Base-by-base conservation (phyloP, 2,329 filamentous ascomycete species). In the Stenocarpella maydis region DNA sequence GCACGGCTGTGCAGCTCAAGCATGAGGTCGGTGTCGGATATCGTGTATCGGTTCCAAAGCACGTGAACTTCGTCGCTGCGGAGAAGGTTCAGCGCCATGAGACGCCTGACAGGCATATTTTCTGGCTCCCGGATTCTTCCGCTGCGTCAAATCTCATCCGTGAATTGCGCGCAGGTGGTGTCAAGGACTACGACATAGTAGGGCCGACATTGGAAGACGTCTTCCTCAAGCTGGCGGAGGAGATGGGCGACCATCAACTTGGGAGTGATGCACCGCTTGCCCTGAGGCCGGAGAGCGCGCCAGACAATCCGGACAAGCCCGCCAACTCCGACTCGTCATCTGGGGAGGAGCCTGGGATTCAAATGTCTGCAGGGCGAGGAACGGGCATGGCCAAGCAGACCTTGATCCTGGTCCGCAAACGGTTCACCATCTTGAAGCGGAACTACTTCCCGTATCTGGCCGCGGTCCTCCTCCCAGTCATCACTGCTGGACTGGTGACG, bases 201-300 rank as follows among this genome's bases (percentile, higher is more conserved):
- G 94, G 94, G 0, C 95, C 95, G 0, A 97, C 93, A 0, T 94
- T 98, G 49, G 95, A 98, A 77, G 94, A 97, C 74, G 94, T 97
- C 0, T 98, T 98, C 79, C 82, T 98, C 28, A 91, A 93, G 73
- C 85, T 97, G 47, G 93, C 94, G 0, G 92, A 95, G 75, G 94
- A 97, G 77, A 87, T 94, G 68, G 85, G 85, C 7, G 87, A 91
- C 72, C 79, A 78, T 58, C 60, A 69, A 19, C 24, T 71, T 21
- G 69, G 60, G 15, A 65, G 43, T 17, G 73, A 71, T 34, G 34
- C 52, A 50, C 60, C 69, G 39, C 45, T 64, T 39, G 45, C 31
- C 73, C 74, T 26, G 68, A 73, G 12, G 54, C 61, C 14, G 68
- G 71, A 50, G 65, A 73, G 50, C 58, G 64, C 17, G 47, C 55